These are phyloP conservation scores for Lupinus albus DNA, from an alignment of 306 rosid genomes.

Conservation along the genomic window DNA sequence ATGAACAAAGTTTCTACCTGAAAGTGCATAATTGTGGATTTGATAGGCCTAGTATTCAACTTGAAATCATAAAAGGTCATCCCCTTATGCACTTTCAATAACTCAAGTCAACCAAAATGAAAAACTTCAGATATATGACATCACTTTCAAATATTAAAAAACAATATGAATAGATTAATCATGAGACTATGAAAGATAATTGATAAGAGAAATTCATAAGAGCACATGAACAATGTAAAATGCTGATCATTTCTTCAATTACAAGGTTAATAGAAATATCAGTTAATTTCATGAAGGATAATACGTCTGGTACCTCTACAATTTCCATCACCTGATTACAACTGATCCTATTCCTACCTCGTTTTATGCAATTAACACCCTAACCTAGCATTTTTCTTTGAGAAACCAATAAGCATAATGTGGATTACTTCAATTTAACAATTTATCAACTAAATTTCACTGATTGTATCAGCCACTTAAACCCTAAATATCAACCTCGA, in stretches of 20 bases:
- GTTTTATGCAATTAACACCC: no score
- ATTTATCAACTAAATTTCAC: background rate
- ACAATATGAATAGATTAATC: conserved; percentile 24
- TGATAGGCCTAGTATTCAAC: no score
- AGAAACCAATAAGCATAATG: conserved; percentile 9
- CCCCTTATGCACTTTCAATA: no score
- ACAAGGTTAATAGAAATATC: background rate
- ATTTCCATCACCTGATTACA: background rate
- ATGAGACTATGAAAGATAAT: conserved; percentile 33
- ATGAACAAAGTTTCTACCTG: no score
- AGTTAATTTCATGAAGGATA: no score
- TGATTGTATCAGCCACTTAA: conserved; percentile 32
- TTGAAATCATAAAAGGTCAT: no score
- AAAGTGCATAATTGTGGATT: no score
- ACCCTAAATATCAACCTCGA: conserved; percentile 18
- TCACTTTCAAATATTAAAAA: no score
- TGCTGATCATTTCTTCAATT: conserved; percentile 7
- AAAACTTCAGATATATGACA: no score
- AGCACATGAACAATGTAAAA: conserved; percentile 1
- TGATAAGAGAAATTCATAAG: conserved; percentile 14
- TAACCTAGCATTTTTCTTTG: background rate
- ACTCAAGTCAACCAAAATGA: no score
- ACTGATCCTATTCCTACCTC: background rate
- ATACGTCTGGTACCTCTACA: background rate
- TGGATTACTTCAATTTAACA: conserved; percentile 8